Evolutionary conservation across 2,329 filamentous ascomycete genomes (phyloP), one percentile per base, ranked within the genome.

Genomic region (Lizonia empirigonia): DNA sequence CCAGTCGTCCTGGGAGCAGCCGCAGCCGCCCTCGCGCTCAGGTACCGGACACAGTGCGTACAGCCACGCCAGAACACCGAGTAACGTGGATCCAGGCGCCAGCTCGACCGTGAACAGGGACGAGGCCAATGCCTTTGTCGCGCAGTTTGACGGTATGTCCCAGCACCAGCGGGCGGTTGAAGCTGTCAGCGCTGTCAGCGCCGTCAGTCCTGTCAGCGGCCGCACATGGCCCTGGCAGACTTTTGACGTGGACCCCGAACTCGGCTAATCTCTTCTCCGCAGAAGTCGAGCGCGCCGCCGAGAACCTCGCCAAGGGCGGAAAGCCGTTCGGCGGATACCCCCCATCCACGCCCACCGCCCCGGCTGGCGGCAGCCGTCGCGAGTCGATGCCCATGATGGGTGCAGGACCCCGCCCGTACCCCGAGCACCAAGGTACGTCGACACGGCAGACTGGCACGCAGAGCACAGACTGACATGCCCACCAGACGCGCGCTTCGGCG

Each of bases 201-300:
- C 27, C 29, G 20, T 7, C 44, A 36, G 16, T 12, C 26, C 12
- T 26, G 30, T 6, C 26, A n/a, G 34, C 15, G 23, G 39, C 26
- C 19, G 34, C 38, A 26, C 40, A 36, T 44, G 36, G 29, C 35
- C 26, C 24, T 22, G 35, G n/a, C 42, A 51, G 29, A 37, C 24
- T 22, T 23, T 13, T 27, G 19, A 44, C 34, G 23, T 35, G 45
- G 36, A 32, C 30, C 27, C 19, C 16, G 29, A 24, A 53, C 34
- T 37, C 12, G 37, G 51, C 62, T 69, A 42, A 67, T 52, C 39
- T 24, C 9, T 24, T 3, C 19, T 19, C 42, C 47, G 45, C 70
- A 96, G 94, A 99, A 84, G 91, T 99, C 67, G 94, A 97, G 62
- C 88, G 93, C 72, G 93, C 93, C 63, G 86, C 93, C 69, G 94